phyloP scores from a whole-genome alignment of 2,329 filamentous ascomycete species.

The Mycosphaerella sp. region DNA sequence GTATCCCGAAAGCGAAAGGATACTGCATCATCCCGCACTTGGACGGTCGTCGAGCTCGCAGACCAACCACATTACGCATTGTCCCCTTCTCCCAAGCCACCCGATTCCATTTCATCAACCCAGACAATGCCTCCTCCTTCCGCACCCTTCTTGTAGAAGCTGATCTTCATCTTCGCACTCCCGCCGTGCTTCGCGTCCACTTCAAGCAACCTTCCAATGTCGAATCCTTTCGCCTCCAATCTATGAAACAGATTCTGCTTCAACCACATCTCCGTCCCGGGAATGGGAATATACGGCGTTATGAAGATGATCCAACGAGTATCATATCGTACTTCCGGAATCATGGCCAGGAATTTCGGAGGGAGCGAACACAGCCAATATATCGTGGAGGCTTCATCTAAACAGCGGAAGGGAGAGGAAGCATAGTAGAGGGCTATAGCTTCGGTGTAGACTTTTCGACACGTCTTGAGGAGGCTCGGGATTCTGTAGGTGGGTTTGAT shows the following conservation, averaged over 20 bases:
- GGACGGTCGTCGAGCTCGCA: no score
- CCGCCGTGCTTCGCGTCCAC: background rate
- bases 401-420: slow-evolving; percentile 15
- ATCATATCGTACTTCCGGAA: slow-evolving; percentile 18
- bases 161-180: slow-evolving; percentile 18
- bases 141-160: slow-evolving; percentile 12
- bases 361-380: slow-evolving; percentile 16
- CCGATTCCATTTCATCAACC: slow-evolving; percentile 18
- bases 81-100: background rate
- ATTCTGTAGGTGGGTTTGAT: slow-evolving; percentile 18
- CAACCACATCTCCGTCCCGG: slow-evolving; percentile 16
- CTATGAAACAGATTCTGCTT: slow-evolving; percentile 8
- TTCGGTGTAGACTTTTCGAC: slow-evolving; percentile 16
- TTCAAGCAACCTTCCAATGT: slow-evolving; percentile 4
- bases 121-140: slow-evolving; percentile 14
- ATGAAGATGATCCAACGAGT: slow-evolving; percentile 19
- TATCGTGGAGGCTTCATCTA: slow-evolving; percentile 16
- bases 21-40: no score
- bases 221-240: slow-evolving; percentile 11
- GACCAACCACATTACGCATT: no score
- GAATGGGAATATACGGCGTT: slow-evolving; percentile 19
- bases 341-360: background rate
- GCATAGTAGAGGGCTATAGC: slow-evolving; percentile 15
- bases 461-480: slow-evolving; percentile 14
- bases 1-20: no score